A percentile compares a stretch with the other conserved stretches of the same genome.
Evolutionary conservation across 2,329 filamentous ascomycete genomes (phyloP).

Genomic region (Verticillium dahliae): DNA sequence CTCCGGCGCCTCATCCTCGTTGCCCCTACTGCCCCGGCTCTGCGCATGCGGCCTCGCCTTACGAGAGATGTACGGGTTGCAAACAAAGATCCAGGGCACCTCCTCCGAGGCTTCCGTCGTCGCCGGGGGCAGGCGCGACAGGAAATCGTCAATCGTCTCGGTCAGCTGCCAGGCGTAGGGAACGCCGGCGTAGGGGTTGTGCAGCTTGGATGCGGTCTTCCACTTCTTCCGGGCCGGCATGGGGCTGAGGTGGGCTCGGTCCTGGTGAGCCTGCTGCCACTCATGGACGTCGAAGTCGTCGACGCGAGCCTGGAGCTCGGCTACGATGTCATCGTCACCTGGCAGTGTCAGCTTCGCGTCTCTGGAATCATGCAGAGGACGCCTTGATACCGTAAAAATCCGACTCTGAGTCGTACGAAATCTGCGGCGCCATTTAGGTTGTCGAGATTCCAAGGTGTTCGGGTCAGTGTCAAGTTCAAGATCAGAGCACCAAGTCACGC

Average conservation of each 20-base stretch:
- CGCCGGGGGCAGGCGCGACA: slow-evolving; percentile 61
- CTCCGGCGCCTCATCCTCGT: slow-evolving; percentile 42
- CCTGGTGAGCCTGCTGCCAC: slow-evolving; percentile 34
- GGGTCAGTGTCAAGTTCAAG: background rate
- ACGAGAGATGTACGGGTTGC: slow-evolving; percentile 51
- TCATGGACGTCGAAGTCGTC: slow-evolving; percentile 39
- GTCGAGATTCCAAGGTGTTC: background rate
- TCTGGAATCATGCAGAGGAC: background rate
- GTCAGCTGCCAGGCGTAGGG: slow-evolving; percentile 53
- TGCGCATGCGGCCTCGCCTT: slow-evolving; percentile 23
- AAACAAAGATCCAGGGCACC: slow-evolving; percentile 67
- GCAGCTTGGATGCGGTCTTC: slow-evolving; percentile 21
- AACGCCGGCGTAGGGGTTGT: slow-evolving; percentile 54
- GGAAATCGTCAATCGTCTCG: slow-evolving; percentile 60
- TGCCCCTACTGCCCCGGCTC: slow-evolving; percentile 32
- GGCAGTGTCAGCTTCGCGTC: background rate
- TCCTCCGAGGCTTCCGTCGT: slow-evolving; percentile 41
- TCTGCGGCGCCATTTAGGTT: slow-evolving; percentile 1
- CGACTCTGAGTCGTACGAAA: slow-evolving; percentile 14
- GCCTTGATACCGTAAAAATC: slow-evolving; percentile 15
- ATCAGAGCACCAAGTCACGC: too few species aligned
- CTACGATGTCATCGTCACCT: slow-evolving; percentile 50
- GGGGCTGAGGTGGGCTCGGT: slow-evolving; percentile 5
- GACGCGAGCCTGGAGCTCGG: slow-evolving; percentile 41
- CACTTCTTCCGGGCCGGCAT: slow-evolving; percentile 7